Evolutionary conservation across 2,329 filamentous ascomycete genomes (phyloP).

Genomic region (Penicillium carneum): DNA sequence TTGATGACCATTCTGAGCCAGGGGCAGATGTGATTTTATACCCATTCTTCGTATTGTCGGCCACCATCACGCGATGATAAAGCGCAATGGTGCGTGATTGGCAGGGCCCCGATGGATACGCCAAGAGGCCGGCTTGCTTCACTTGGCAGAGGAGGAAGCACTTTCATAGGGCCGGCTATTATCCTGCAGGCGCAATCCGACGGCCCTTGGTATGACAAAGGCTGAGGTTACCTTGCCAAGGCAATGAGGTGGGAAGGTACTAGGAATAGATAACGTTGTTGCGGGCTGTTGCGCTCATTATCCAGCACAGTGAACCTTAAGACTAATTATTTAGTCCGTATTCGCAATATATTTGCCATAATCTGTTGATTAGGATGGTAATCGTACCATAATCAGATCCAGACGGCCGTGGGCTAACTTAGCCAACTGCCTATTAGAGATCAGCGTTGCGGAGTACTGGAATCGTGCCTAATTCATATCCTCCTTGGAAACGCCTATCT

Average conservation of each 20-base stretch:
- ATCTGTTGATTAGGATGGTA: neutral
- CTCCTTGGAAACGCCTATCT: neutral
- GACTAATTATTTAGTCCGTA: neutral
- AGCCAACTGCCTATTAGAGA: neutral
- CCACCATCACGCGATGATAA: conserved; percentile 20
- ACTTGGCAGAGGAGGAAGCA: conserved; percentile 20
- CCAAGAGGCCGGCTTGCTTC: conserved; percentile 22
- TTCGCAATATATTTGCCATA: neutral
- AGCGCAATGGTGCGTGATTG: conserved; percentile 14
- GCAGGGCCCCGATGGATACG: neutral
- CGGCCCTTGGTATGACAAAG: conserved; percentile 21
- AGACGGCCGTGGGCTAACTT: neutral
- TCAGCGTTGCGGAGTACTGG: neutral
- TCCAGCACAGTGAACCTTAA: neutral
- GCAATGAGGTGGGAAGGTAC: neutral
- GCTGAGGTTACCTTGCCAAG: conserved; percentile 32
- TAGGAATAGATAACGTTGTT: neutral
- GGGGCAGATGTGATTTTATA: conserved; percentile 8
- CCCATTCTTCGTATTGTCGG: neutral
- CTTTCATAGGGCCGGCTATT: conserved; percentile 21
- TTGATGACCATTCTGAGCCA: neutral
- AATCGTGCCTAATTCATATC: neutral
- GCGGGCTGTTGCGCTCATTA: neutral
- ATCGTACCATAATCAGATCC: neutral
- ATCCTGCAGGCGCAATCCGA: conserved; percentile 26